phyloP scores from a whole-genome alignment of 2,329 filamentous ascomycete species.

The Sporothrix variecibatus region DNA sequence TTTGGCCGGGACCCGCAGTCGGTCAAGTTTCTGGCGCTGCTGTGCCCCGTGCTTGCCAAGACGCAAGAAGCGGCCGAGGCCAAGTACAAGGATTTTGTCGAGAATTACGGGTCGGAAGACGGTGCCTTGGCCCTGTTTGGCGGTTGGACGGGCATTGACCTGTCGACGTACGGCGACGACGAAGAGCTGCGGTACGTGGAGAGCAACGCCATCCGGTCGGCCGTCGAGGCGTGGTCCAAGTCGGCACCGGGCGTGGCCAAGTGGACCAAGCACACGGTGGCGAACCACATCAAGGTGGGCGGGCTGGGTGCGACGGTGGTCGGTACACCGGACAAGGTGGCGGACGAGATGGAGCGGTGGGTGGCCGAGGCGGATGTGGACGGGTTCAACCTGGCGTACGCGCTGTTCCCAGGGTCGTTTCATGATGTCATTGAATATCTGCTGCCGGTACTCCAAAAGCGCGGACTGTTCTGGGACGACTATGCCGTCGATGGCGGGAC shows the following conservation, averaged over 20 bases:
- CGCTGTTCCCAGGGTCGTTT: constrained; percentile 56
- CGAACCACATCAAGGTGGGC: constrained; percentile 47
- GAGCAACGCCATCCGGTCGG: constrained; percentile 43
- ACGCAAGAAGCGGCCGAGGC: constrained; percentile 31
- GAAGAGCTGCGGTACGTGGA: constrained; percentile 43
- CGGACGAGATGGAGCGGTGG: constrained; percentile 68
- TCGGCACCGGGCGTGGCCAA: constrained; percentile 45
- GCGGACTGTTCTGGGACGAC: constrained; percentile 58
- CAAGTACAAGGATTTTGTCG: constrained; percentile 39
- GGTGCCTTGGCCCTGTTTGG: constrained; percentile 34
- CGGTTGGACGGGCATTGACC: constrained; percentile 35
- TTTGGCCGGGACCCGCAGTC: constrained; percentile 36
- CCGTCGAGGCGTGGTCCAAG: constrained; percentile 31
- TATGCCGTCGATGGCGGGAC: constrained; percentile 36
- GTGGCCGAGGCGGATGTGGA: constrained; percentile 69
- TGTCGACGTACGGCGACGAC: constrained; percentile 41
- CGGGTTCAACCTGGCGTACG: constrained; percentile 66
- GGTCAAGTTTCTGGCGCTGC: constrained; percentile 33
- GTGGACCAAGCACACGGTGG: constrained; percentile 72
- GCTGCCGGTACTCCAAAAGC: constrained; percentile 59
- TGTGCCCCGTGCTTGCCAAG: constrained; percentile 30
- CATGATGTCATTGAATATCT: constrained; percentile 66
- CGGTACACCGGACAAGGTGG: constrained; percentile 66
- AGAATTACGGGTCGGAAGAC: constrained; percentile 28
- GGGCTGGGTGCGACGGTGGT: constrained; percentile 45